Evolutionary conservation across 768 basidiomycete species (phyloP).

Genomic region (Suillus occidentalis): DNA sequence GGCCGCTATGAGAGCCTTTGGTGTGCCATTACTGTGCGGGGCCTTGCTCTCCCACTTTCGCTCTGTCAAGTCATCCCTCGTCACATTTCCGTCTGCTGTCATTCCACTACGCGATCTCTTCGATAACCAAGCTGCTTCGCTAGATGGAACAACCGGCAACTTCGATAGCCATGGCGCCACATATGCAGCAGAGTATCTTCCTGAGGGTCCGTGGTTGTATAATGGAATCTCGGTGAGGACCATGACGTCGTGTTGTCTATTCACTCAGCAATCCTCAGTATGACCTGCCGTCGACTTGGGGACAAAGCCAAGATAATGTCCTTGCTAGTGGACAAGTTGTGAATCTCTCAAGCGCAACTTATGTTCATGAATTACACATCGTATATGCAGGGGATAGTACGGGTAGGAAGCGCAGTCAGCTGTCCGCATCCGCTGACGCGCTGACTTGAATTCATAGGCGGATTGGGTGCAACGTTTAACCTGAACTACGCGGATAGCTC

Average conservation of each 20-base stretch:
- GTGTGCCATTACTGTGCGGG: slow-evolving; percentile 23
- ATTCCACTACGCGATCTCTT: slow-evolving; percentile 33
- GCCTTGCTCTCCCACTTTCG: slow-evolving; percentile 21
- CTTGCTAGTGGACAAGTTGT: slow-evolving; percentile 44
- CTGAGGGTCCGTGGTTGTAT: slow-evolving; percentile 37
- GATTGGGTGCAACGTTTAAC: slow-evolving; percentile 35
- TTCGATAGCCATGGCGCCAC: slow-evolving; percentile 42
- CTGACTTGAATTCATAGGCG: slow-evolving; percentile 17
- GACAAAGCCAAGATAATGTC: slow-evolving; percentile 43
- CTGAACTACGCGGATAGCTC: slow-evolving; percentile 40
- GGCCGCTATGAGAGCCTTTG: slow-evolving; percentile 17
- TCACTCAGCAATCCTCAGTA: slow-evolving; percentile 33
- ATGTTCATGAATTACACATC: slow-evolving; percentile 48
- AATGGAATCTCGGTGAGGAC: slow-evolving; percentile 40
- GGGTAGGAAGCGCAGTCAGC: slow-evolving; percentile 27
- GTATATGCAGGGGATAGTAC: slow-evolving; percentile 45
- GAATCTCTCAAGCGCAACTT: slow-evolving; percentile 30
- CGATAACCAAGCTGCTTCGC: slow-evolving; percentile 45
- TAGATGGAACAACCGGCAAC: slow-evolving; percentile 36
- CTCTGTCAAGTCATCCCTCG: slow-evolving; percentile 13
- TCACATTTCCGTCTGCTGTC: slow-evolving; percentile 32
- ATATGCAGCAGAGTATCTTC: slow-evolving; percentile 42
- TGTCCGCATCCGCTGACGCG: not conserved
- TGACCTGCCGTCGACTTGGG: slow-evolving; percentile 43
- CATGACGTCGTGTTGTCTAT: not conserved